Evolutionary conservation across 345 rosid genomes (phyloP), one percentile per base, ranked within the genome.

Genomic region (Brassica carinata): DNA sequence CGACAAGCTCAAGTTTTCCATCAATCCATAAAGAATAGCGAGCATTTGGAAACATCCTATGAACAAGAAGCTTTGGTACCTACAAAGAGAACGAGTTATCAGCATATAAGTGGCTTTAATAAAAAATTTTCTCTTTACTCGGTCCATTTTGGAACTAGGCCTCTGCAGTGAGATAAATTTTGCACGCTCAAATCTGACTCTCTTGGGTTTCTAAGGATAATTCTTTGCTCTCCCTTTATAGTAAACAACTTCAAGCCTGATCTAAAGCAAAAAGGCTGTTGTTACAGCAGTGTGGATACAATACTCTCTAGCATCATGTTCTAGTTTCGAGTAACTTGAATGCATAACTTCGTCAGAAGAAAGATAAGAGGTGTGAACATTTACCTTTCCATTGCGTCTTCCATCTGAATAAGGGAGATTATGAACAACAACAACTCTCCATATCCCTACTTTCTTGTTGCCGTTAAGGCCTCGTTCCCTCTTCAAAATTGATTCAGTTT

Each of bases 1-100:
- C 94, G 1, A 92, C 89, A 73, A 96, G 96, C 87, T 96, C 97
- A 75, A 94, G 97, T 79, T 96, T 96, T 78, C 99, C 99, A 80
- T 96, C 99, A 73, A 96, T 87, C 99, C 98, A 96, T 58, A 96
- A 34, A 64, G 99, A 96, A 84, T 84, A 94, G 66, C 94, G 96
- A 65, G 95, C 91, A 87, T 90, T 94, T 4, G 97, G 99, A 84
- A 96, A 96, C 80, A 96, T 59, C 83, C 99, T 92, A 78, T 94
- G 99, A 9, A 87, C 85, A 73, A 82, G 82, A 64, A 82, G 85
- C 79, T 77, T 82, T 1, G 84, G 84, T 29, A 82, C 79, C 82
- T 77, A 64, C 38, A 74, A 13, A 73, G 15, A 77, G 51, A 68
- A 63, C 11, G 53, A 69, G 18, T 17, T 8, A 67, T 61, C 51